These are phyloP conservation scores for Pseudoturritis turrita DNA, from an alignment of 345 rosid genomes.

Conservation along the genomic window DNA sequence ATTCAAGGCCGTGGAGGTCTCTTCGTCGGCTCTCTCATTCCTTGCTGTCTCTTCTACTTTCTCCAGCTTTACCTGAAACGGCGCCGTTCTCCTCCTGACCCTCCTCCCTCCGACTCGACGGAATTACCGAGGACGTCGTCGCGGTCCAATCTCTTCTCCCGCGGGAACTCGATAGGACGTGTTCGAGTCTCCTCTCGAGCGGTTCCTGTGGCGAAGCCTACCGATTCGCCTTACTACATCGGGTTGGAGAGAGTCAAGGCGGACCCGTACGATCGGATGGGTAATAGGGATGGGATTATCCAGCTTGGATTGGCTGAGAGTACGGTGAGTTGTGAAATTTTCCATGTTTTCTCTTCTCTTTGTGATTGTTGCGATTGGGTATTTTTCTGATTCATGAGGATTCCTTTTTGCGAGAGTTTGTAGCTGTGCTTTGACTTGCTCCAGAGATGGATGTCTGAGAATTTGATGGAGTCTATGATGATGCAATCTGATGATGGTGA, in stretches of 20 bases:
- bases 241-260: slow-evolving; percentile 54
- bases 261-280: slow-evolving; percentile 55
- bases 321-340: slow-evolving; percentile 39
- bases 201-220: slow-evolving; percentile 46
- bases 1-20: slow-evolving; percentile 84
- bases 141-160: slow-evolving; percentile 42
- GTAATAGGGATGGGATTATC: slow-evolving; percentile 57
- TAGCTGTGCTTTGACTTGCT: slow-evolving; percentile 91
- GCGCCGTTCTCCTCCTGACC: slow-evolving; percentile 53
- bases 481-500: slow-evolving; percentile 38
- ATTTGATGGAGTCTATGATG: slow-evolving; percentile 40
- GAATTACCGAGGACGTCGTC: slow-evolving; percentile 55
- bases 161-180: slow-evolving; percentile 51
- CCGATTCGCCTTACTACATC: slow-evolving; percentile 64
- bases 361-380: background rate
- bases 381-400: background rate
- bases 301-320: slow-evolving; percentile 93
- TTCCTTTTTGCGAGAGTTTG: background rate
- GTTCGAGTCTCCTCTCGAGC: slow-evolving; percentile 60
- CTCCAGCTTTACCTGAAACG: slow-evolving; percentile 72
- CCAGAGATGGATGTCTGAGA: slow-evolving; percentile 71
- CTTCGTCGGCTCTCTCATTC: slow-evolving; percentile 73
- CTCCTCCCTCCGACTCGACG: slow-evolving; percentile 42
- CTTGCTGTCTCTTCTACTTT: slow-evolving; percentile 81
- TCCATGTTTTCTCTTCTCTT: background rate